A percentile compares a stretch with the other conserved stretches of the same genome.
Conservation (phyloP, 495 filamentous ascomycete species). For the Lasiosphaeria hispida region DNA sequence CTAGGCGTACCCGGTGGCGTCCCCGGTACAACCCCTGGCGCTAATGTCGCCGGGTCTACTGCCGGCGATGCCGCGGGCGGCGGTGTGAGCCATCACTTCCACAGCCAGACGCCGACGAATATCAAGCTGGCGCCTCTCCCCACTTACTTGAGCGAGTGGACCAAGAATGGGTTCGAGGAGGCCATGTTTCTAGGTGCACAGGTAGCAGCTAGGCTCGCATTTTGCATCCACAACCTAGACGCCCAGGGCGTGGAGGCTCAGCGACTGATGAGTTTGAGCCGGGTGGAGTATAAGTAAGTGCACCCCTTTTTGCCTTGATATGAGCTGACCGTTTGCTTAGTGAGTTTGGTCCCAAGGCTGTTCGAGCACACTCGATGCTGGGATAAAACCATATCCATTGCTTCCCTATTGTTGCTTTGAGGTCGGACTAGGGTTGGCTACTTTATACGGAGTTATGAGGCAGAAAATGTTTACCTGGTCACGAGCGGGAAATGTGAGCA, state of each 20-base stretch:
- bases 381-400: conserved; percentile 15
- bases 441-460: too few relatives aligned
- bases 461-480: too few relatives aligned
- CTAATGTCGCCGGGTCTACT: conserved; percentile 19
- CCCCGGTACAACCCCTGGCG: conserved; percentile 28
- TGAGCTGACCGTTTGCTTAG: conserved; percentile 19
- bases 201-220: conserved; percentile 72
- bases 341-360: conserved; percentile 43
- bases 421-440: too few relatives aligned
- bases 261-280: conserved; percentile 42
- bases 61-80: conserved; percentile 34
- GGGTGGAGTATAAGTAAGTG: conserved; percentile 51
- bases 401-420: too few relatives aligned
- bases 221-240: conserved; percentile 52
- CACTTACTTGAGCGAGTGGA: conserved; percentile 92
- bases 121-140: conserved; percentile 78
- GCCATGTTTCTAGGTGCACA: conserved; percentile 79
- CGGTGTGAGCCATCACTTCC: conserved; percentile 59
- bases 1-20: conserved; percentile 50
- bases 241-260: conserved; percentile 38
- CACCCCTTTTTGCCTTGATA: background rate
- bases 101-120: conserved; percentile 84
- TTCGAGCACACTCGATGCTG: conserved; percentile 43
- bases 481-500: too few relatives aligned
- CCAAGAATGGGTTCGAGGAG: conserved; percentile 76